Evolutionary conservation across 1,284 basidiomycete species (phyloP).

Genomic region (Cryptococcus neoformans): DNA sequence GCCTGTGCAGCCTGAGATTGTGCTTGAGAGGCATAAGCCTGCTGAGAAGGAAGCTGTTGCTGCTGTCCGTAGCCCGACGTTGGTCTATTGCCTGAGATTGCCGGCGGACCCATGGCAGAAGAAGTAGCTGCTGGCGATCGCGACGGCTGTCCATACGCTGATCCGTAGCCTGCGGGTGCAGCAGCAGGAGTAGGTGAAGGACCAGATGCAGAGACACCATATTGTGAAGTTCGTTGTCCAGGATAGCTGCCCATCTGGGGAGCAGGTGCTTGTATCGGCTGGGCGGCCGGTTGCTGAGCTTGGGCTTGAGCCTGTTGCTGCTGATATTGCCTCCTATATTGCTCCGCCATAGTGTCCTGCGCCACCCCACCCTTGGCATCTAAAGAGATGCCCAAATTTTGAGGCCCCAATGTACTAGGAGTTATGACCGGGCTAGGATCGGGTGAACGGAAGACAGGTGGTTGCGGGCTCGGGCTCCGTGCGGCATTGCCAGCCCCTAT

Average conservation of each 20-base stretch:
- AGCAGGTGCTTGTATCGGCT: slow-evolving; percentile 9
- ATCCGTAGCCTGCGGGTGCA: background rate
- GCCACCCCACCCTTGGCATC: slow-evolving; percentile 73
- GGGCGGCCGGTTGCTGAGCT: slow-evolving; percentile 16
- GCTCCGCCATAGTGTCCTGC: slow-evolving; percentile 72
- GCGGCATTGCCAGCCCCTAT: slow-evolving; percentile 63
- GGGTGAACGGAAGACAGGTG: slow-evolving; percentile 36
- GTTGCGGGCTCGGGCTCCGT: slow-evolving; percentile 63
- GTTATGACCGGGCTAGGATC: slow-evolving; percentile 34
- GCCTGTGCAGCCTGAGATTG: slow-evolving; percentile 28
- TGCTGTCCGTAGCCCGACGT: slow-evolving; percentile 18
- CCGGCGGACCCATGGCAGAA: slow-evolving; percentile 9
- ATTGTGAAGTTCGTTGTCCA: slow-evolving; percentile 12
- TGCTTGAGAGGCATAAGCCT: slow-evolving; percentile 11
- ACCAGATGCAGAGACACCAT: slow-evolving; percentile 5
- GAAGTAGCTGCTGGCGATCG: slow-evolving; percentile 13
- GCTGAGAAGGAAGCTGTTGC: slow-evolving; percentile 15
- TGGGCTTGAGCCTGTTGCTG: slow-evolving; percentile 38
- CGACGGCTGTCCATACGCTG: slow-evolving; percentile 11
- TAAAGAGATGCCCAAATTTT: slow-evolving; percentile 67
- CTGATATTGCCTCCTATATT: slow-evolving; percentile 48
- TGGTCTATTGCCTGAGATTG: slow-evolving; percentile 16
- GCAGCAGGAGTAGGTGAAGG: background rate
- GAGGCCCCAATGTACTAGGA: slow-evolving; percentile 35
- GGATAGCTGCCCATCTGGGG: slow-evolving; percentile 12